phyloP scores from a whole-genome alignment of 1,284 basidiomycete species.

The Rhodotorula sp. region DNA sequence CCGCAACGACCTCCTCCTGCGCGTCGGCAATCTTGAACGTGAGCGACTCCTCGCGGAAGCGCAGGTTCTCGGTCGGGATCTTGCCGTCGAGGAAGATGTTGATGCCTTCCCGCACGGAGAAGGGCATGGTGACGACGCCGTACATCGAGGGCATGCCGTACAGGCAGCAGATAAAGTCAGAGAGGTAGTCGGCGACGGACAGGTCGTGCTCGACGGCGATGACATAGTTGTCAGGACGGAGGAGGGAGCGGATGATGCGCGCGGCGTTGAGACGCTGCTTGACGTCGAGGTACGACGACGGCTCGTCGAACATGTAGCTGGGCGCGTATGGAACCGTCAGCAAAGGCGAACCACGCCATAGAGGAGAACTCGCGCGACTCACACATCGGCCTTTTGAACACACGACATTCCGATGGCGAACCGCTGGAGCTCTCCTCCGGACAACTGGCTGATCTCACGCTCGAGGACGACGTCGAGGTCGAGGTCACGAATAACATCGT shows the following conservation, averaged over 20 bases:
- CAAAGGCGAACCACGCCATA: neutral
- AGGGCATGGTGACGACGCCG: conserved; percentile 96
- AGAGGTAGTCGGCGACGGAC: conserved; percentile 93
- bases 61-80: conserved; percentile 96
- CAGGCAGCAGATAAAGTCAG: conserved; percentile 92
- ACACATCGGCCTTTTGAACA: conserved; percentile 88
- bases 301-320: conserved; percentile 96
- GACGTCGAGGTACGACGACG: conserved; percentile 93
- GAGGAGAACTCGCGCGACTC: conserved; percentile 50
- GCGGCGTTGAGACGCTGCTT: conserved; percentile 92
- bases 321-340: neutral
- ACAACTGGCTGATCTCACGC: conserved; percentile 78
- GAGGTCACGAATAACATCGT: conserved; percentile 74
- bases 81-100: conserved; percentile 98
- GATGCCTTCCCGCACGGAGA: conserved; percentile 94
- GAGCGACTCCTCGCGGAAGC: conserved; percentile 89
- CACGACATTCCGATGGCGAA: conserved; percentile 94
- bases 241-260: conserved; percentile 84
- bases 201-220: conserved; percentile 97
- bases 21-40: conserved; percentile 95
- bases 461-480: conserved; percentile 81
- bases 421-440: conserved; percentile 92
- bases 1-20: conserved; percentile 77
- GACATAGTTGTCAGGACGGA: conserved; percentile 79
- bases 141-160: conserved; percentile 97